These are phyloP conservation scores for Podospora australis DNA, from an alignment of 495 filamentous ascomycete species.

Conservation along the genomic window DNA sequence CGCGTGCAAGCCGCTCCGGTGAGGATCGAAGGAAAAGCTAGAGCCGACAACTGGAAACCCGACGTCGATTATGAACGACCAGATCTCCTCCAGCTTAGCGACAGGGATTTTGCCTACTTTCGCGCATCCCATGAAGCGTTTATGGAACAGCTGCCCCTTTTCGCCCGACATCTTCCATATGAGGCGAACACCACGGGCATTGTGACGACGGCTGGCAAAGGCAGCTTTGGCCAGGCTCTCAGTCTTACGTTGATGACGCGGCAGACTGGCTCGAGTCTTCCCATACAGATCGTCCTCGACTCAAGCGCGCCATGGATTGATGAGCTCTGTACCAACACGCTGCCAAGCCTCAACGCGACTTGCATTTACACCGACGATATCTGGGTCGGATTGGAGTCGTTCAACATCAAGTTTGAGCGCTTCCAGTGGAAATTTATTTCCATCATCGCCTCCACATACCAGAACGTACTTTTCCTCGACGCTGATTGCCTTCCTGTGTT, in stretches of 20 bases:
- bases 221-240: slow-evolving; percentile 30
- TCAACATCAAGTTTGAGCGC: slow-evolving; percentile 16
- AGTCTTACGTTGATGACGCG: slow-evolving; percentile 53
- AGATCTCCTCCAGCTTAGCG: not conserved
- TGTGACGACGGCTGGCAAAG: slow-evolving; percentile 37
- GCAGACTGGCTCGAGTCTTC: slow-evolving; percentile 47
- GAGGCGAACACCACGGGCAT: slow-evolving; percentile 45
- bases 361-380: slow-evolving; percentile 34
- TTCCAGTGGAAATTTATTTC: slow-evolving; percentile 59
- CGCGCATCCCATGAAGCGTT: slow-evolving; percentile 35
- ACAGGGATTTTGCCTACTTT: slow-evolving; percentile 1
- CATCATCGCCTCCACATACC: slow-evolving; percentile 54
- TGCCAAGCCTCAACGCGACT: slow-evolving; percentile 45
- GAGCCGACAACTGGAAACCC: slow-evolving; percentile 9
- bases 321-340: slow-evolving; percentile 44
- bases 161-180: slow-evolving; percentile 38
- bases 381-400: not conserved
- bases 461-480: slow-evolving; percentile 57
- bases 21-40: not conserved
- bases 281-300: slow-evolving; percentile 54
- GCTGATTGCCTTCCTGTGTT: slow-evolving; percentile 51
- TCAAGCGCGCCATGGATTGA: slow-evolving; percentile 44
- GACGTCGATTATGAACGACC: slow-evolving; percentile 1
- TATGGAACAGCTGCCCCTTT: slow-evolving; percentile 29
- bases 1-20: slow-evolving; percentile 1